phyloP scores from a whole-genome alignment of 2,329 filamentous ascomycete species.

The Aspergillus alliaceus region DNA sequence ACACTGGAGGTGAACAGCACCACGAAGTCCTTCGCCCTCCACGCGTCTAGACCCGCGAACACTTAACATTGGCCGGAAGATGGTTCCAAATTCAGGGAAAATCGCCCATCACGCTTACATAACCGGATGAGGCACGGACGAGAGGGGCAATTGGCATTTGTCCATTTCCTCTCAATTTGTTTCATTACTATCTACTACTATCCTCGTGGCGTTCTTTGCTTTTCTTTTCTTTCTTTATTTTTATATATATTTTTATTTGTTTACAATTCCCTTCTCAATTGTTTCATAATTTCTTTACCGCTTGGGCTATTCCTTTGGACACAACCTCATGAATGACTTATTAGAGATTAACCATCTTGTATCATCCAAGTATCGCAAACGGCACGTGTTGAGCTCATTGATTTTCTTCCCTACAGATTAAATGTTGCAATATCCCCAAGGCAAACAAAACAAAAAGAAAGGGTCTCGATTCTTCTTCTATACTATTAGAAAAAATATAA shows the following conservation, averaged over 20 bases:
- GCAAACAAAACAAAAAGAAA: not conserved
- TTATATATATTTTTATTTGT: not conserved
- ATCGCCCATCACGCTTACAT: conserved; percentile 12
- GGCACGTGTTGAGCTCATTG: not conserved
- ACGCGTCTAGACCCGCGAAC: conserved; percentile 12
- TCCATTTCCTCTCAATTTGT: not conserved
- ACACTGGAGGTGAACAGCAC: conserved; percentile 1
- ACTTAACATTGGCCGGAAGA: conserved; percentile 20
- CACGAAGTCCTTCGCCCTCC: conserved; percentile 3
- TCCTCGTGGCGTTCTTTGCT: not conserved
- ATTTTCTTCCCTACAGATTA: too few species aligned
- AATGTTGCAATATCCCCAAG: not conserved
- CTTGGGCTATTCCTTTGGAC: too few species aligned
- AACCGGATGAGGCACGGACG: conserved; percentile 1
- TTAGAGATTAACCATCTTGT: too few species aligned
- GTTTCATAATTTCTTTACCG: not conserved
- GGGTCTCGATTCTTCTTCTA: too few species aligned
- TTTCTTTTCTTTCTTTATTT: not conserved
- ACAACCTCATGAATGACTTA: too few species aligned
- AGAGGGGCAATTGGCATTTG: not conserved
- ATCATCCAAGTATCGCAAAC: too few species aligned
- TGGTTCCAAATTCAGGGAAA: conserved; percentile 16
- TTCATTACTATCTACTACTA: not conserved
- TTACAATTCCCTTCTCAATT: not conserved
- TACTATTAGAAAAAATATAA: too few species aligned